phyloP scores from a whole-genome alignment of 1,284 basidiomycete species.

The Cystobasidium sp. region DNA sequence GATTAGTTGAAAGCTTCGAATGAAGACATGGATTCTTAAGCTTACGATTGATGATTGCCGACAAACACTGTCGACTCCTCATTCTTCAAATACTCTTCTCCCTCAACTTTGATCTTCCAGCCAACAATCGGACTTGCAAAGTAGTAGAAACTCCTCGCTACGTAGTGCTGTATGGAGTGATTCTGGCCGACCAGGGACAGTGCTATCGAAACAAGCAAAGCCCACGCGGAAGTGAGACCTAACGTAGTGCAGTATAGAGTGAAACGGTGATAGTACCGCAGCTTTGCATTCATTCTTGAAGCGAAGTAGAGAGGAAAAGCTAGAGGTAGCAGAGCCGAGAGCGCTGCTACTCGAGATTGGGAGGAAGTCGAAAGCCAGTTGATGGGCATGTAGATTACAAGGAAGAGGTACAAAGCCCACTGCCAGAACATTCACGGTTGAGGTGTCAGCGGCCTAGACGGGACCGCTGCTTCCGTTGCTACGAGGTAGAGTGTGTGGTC shows the following conservation, averaged over 20 bases:
- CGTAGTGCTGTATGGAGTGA: constrained; percentile 81
- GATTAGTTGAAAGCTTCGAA: neutral
- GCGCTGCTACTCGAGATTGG: constrained; percentile 13
- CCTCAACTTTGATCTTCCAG: constrained; percentile 78
- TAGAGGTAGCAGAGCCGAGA: constrained; percentile 34
- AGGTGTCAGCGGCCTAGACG: neutral
- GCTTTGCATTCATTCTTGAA: constrained; percentile 29
- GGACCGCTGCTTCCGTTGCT: too few species aligned
- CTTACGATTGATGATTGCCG: constrained; percentile 83
- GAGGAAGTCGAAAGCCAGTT: constrained; percentile 12
- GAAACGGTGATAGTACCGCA: constrained; percentile 67
- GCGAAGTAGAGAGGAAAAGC: constrained; percentile 32
- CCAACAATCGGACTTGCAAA: constrained; percentile 71
- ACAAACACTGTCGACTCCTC: constrained; percentile 75
- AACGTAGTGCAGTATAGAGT: constrained; percentile 76
- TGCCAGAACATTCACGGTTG: constrained; percentile 40
- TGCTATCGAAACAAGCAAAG: constrained; percentile 71
- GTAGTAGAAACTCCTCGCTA: constrained; percentile 82
- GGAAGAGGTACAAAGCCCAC: constrained; percentile 39
- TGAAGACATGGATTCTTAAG: neutral
- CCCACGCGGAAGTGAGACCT: constrained; percentile 74
- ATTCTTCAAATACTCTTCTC: constrained; percentile 72
- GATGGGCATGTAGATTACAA: constrained; percentile 41
- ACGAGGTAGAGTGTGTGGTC: too few species aligned
- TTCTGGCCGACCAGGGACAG: constrained; percentile 71